A percentile compares a stretch with the other conserved stretches of the same genome.
phyloP scores from a whole-genome alignment of 495 filamentous ascomycete species.

The Aspergillus ostianus region DNA sequence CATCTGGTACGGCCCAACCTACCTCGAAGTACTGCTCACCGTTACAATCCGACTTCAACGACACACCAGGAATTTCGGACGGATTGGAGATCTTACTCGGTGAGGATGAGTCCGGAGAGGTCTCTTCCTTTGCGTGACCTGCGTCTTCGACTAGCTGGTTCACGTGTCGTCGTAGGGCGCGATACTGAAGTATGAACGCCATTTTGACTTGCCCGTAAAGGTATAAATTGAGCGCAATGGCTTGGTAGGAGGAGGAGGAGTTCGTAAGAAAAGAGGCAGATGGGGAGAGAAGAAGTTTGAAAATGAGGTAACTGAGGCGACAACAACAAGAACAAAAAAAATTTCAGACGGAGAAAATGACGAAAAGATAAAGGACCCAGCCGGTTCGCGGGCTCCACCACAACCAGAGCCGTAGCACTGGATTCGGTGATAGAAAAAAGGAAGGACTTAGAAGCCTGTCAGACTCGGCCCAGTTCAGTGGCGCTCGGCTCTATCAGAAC shows the following conservation, averaged over 20 bases:
- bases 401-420: too few species aligned
- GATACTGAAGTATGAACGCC: not conserved
- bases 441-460: too few species aligned
- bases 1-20: slow-evolving; percentile 52
- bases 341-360: not conserved
- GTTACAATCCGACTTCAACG: not conserved
- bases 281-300: not conserved
- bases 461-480: too few species aligned
- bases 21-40: slow-evolving; percentile 27
- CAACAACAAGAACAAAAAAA: not conserved
- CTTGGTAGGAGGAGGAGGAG: too few species aligned
- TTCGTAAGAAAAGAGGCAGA: not conserved
- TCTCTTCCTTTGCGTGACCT: not conserved
- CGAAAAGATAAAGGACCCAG: not conserved
- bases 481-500: too few species aligned
- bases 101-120: not conserved
- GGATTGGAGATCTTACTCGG: not conserved
- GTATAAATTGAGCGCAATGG: not conserved
- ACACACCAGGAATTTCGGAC: not conserved
- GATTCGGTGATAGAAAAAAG: too few species aligned
- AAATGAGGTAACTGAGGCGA: not conserved
- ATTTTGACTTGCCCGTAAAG: not conserved
- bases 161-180: not conserved
- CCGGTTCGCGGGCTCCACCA: too few species aligned
- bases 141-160: not conserved